Conservation (phyloP, 2,329 filamentous ascomycete genomes). For the Colletotrichum kahawae region DNA sequence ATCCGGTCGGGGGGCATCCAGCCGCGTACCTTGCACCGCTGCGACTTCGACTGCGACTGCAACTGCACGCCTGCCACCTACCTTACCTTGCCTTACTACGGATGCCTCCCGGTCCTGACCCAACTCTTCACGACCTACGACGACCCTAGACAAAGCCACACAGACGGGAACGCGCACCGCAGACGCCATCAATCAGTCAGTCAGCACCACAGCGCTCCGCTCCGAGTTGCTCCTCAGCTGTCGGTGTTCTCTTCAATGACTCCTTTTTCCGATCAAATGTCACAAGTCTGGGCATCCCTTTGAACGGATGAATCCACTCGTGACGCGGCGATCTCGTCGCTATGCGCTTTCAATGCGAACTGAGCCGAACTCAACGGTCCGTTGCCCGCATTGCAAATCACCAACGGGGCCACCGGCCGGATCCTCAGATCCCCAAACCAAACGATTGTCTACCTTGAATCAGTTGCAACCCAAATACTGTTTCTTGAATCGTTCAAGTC, state of each 20-base stretch:
- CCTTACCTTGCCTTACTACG: background rate
- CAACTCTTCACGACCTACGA: background rate
- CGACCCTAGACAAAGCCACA: background rate
- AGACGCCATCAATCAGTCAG: background rate
- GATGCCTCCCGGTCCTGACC: background rate
- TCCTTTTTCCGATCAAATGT: background rate
- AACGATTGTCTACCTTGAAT: background rate
- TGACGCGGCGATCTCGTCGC: background rate
- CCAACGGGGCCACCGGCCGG: background rate
- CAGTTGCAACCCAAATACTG: background rate
- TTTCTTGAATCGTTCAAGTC: background rate
- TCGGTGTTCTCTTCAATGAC: background rate
- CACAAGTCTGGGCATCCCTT: constrained; percentile 19
- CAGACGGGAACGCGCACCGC: background rate
- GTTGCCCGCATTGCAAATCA: background rate
- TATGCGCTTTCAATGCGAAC: constrained; percentile 1
- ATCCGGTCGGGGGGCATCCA: constrained; percentile 7
- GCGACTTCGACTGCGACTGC: background rate
- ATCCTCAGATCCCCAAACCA: background rate
- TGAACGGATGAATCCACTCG: constrained; percentile 12
- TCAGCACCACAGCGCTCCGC: background rate
- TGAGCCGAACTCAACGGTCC: background rate
- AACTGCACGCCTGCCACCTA: background rate
- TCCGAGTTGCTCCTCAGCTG: background rate
- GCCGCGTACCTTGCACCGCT: background rate